phyloP scores from a whole-genome alignment of 495 filamentous ascomycete species.

The Penicillium herquei region DNA sequence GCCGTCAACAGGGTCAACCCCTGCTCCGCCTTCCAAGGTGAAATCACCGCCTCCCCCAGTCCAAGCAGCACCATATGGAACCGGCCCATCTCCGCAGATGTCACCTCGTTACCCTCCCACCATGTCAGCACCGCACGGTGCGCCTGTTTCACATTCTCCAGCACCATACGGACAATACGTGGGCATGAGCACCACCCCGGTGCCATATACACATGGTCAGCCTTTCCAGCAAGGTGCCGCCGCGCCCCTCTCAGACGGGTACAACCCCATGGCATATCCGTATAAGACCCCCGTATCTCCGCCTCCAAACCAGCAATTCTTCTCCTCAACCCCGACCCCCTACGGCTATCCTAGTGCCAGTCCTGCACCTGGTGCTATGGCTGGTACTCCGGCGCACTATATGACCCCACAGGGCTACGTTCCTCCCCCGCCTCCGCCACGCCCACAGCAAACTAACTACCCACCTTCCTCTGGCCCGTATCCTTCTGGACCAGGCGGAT shows the following conservation, averaged over 20 bases:
- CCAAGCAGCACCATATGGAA: conserved; percentile 38
- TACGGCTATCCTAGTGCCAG: conserved; percentile 36
- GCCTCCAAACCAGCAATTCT: conserved; percentile 44
- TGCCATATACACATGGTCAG: conserved; percentile 33
- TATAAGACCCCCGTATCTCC: conserved; percentile 48
- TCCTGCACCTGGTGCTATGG: conserved; percentile 28
- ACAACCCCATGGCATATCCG: conserved; percentile 56
- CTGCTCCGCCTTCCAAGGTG: conserved; percentile 34
- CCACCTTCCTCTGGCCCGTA: conserved; percentile 53
- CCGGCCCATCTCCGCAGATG: conserved; percentile 37
- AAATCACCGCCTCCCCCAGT: conserved; percentile 46
- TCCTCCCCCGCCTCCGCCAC: conserved; percentile 85
- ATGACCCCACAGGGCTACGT: conserved; percentile 77
- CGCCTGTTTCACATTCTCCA: conserved; percentile 39
- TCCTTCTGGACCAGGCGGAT: conserved; percentile 59
- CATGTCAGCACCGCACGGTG: conserved; percentile 28
- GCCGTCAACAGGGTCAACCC: conserved; percentile 38
- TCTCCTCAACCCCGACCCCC: conserved; percentile 38
- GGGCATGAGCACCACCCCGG: conserved; percentile 25
- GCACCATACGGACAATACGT: conserved; percentile 45
- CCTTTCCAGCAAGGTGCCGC: conserved; percentile 48
- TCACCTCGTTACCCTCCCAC: conserved; percentile 50
- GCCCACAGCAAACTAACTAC: conserved; percentile 74
- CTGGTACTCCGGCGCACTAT: conserved; percentile 30
- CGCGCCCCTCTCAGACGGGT: conserved; percentile 46